These are phyloP conservation scores for Hypholoma fasciculare DNA, from an alignment of 768 basidiomycete species.

Conservation along the genomic window DNA sequence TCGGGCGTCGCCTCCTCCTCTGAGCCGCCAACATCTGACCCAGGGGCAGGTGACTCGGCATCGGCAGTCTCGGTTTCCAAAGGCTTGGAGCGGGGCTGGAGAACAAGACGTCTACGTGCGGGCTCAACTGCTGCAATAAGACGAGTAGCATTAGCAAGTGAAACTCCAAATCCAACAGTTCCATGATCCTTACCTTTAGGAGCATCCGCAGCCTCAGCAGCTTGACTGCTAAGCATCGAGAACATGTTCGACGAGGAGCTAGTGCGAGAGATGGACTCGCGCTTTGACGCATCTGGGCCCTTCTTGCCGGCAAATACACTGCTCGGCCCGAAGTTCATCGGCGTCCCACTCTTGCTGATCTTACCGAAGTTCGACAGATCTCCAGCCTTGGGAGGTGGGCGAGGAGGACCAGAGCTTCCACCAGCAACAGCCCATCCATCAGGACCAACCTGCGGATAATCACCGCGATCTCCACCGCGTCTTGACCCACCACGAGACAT, in stretches of 20 bases:
- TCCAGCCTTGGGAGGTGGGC: slow-evolving; percentile 75
- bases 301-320: slow-evolving; percentile 83
- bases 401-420: slow-evolving; percentile 40
- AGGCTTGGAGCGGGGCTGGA: slow-evolving; percentile 79
- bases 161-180: background rate
- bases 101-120: slow-evolving; percentile 66
- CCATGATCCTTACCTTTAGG: slow-evolving; percentile 45
- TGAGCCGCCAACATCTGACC: slow-evolving; percentile 47
- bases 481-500: slow-evolving; percentile 93
- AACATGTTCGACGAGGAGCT: slow-evolving; percentile 86
- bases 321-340: slow-evolving; percentile 81
- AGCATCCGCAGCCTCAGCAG: slow-evolving; percentile 55
- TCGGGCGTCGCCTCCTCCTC: slow-evolving; percentile 46
- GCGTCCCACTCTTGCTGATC: slow-evolving; percentile 57
- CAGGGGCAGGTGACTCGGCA: slow-evolving; percentile 45
- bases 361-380: slow-evolving; percentile 89
- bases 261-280: slow-evolving; percentile 78
- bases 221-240: slow-evolving; percentile 66
- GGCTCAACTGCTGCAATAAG: slow-evolving; percentile 42
- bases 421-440: slow-evolving; percentile 90
- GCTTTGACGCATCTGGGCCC: slow-evolving; percentile 46
- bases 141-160: slow-evolving; percentile 3
- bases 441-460: slow-evolving; percentile 56
- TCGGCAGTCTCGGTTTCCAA: slow-evolving; percentile 40
- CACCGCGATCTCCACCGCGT: slow-evolving; percentile 73